These are phyloP conservation scores for Fusarium newnesense DNA, from an alignment of 2,329 filamentous ascomycete species.

Conservation along the genomic window DNA sequence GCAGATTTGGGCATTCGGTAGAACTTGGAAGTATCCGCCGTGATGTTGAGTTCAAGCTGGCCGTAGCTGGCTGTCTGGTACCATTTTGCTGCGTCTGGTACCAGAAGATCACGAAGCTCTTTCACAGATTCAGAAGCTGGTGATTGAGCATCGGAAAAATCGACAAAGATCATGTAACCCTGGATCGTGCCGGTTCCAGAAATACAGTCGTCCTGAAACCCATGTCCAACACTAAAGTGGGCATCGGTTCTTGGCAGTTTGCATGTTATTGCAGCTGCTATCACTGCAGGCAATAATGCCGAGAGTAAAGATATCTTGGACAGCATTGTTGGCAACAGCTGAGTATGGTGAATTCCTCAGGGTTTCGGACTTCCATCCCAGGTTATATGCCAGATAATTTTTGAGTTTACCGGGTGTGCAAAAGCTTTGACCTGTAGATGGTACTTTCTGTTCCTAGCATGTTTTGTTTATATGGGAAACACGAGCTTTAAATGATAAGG, in stretches of 20 bases:
- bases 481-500: not conserved
- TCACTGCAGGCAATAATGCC: not conserved
- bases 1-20: constrained; percentile 42
- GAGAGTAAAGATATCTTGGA: not conserved
- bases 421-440: not conserved
- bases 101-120: constrained; percentile 28
- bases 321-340: not conserved
- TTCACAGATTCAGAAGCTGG: constrained; percentile 35
- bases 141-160: constrained; percentile 45
- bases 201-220: constrained; percentile 40
- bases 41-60: constrained; percentile 37
- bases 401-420: not conserved
- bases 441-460: not conserved
- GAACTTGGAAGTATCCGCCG: constrained; percentile 35
- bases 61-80: constrained; percentile 42
- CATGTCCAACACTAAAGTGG: not conserved
- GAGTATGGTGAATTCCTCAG: not conserved
- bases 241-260: not conserved
- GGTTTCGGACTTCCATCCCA: not conserved
- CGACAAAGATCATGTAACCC: constrained; percentile 52
- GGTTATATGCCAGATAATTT: not conserved
- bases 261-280: not conserved
- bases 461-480: not conserved
- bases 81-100: constrained; percentile 27
- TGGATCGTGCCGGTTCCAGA: constrained; percentile 46